These are phyloP conservation scores for Chalara sp. DNA, from an alignment of 2,329 filamentous ascomycete genomes.

Conservation along the genomic window DNA sequence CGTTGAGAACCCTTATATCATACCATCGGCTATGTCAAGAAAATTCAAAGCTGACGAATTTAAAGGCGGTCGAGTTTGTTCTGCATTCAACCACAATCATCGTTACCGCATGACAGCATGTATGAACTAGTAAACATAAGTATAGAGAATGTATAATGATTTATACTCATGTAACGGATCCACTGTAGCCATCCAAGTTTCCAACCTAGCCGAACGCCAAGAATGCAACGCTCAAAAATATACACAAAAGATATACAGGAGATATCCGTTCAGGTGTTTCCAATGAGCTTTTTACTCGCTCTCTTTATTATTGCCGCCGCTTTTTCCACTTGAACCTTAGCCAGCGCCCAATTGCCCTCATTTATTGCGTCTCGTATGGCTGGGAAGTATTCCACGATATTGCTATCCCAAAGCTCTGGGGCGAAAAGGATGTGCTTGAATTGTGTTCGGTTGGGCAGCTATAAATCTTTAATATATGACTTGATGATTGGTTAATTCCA, in stretches of 20 bases:
- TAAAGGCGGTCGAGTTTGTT: too few species aligned
- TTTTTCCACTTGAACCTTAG: constrained; percentile 62
- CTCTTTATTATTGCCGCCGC: constrained; percentile 60
- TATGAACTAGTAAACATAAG: too few species aligned
- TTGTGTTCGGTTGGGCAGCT: constrained; percentile 82
- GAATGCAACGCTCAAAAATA: neutral
- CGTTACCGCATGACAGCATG: too few species aligned
- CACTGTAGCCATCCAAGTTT: too few species aligned
- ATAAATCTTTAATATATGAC: constrained; percentile 10
- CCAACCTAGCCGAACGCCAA: too few species aligned
- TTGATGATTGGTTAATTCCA: constrained; percentile 1
- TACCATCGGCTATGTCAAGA: too few species aligned
- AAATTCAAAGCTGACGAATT: too few species aligned
- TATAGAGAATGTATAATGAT: too few species aligned
- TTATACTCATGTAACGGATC: too few species aligned
- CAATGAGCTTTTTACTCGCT: constrained; percentile 38
- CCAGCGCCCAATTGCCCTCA: constrained; percentile 60
- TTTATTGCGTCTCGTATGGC: constrained; percentile 78
- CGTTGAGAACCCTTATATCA: too few species aligned
- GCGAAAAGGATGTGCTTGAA: constrained; percentile 92
- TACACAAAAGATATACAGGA: neutral
- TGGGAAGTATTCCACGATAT: constrained; percentile 67
- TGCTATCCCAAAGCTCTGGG: constrained; percentile 68
- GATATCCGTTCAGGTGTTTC: constrained; percentile 10
- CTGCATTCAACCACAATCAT: too few species aligned